Conservation (phyloP, 805 yeast genomes). For the Ogataea pignaliae region DNA sequence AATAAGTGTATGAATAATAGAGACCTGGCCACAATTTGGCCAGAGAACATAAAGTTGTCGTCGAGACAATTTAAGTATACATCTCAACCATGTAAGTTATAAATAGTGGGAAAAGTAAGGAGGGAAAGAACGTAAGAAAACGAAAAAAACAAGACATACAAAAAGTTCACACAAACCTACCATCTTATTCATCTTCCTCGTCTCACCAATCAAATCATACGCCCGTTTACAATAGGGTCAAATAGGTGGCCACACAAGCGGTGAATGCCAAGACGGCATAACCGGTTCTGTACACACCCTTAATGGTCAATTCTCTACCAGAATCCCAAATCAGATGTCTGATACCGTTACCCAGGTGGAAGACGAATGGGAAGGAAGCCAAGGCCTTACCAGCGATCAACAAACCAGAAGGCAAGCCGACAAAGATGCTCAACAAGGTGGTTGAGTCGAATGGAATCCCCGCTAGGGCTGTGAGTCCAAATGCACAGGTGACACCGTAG, state of each 20-base stretch:
- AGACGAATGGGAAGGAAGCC: conserved; percentile 79
- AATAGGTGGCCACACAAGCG: conserved; percentile 53
- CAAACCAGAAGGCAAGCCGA: conserved; percentile 58
- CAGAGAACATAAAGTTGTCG: too few species aligned
- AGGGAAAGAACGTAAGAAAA: too few species aligned
- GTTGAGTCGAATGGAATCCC: conserved; percentile 57
- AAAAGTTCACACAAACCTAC: too few species aligned
- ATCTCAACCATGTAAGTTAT: too few species aligned
- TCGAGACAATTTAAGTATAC: too few species aligned
- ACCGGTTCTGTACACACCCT: conserved; percentile 92
- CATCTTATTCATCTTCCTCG: too few species aligned
- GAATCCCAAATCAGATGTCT: conserved; percentile 95
- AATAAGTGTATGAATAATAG: too few species aligned
- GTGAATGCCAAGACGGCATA: conserved; percentile 72
- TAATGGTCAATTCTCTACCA: conserved; percentile 71
- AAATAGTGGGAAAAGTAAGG: too few species aligned
- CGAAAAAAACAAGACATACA: too few species aligned
- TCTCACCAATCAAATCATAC: background rate
- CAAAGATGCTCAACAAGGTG: conserved; percentile 48
- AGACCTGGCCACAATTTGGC: too few species aligned
- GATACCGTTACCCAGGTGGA: conserved; percentile 81
- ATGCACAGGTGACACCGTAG: conserved; percentile 71
- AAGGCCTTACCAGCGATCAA: conserved; percentile 64
- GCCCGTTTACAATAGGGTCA: conserved; percentile 37
- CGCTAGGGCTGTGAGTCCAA: conserved; percentile 62